Percentiles rank a stretch among this genome's conserved stretches.
phyloP scores from a whole-genome alignment of 441 rosid species.

The Populus hybrid region DNA sequence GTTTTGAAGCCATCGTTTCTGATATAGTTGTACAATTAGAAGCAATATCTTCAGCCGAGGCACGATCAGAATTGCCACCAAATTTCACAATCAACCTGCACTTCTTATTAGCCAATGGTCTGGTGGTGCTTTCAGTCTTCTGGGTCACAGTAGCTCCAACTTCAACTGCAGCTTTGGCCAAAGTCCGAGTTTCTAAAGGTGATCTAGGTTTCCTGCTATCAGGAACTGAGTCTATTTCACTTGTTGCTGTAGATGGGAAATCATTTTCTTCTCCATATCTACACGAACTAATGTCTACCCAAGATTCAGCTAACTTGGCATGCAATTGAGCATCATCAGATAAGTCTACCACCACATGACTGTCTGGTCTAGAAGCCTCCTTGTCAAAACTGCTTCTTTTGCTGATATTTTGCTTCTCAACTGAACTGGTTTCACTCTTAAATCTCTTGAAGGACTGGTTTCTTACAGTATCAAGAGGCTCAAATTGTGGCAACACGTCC shows the following conservation, averaged over 20 bases:
- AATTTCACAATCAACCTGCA: conserved; percentile 68
- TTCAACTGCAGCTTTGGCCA: conserved; percentile 31
- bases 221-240: conserved; percentile 51
- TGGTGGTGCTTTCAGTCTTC: conserved; percentile 36
- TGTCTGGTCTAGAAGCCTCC: conserved; percentile 29
- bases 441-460: conserved; percentile 34
- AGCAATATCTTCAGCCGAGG: conserved; percentile 63
- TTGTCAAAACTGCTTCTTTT: conserved; percentile 18
- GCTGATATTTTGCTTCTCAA: conserved; percentile 24
- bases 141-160: conserved; percentile 31
- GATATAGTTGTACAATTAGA: conserved; percentile 49
- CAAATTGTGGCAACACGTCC: conserved; percentile 88
- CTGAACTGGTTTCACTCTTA: conserved; percentile 33
- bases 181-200: conserved; percentile 25
- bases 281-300: conserved; percentile 40
- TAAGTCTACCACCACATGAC: conserved; percentile 24
- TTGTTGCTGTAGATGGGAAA: conserved; percentile 50
- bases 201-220: conserved; percentile 38
- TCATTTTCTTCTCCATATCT: conserved; percentile 57
- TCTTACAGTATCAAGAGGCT: conserved; percentile 41
- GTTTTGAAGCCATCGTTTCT: conserved; percentile 83
- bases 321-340: conserved; percentile 30
- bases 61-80: conserved; percentile 53
- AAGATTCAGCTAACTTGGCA: conserved; percentile 27
- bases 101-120: conserved; percentile 48